Evolutionary conservation across 495 filamentous ascomycete species (phyloP), one percentile per base, ranked within the genome.

Genomic region (Penicillium roqueforti): DNA sequence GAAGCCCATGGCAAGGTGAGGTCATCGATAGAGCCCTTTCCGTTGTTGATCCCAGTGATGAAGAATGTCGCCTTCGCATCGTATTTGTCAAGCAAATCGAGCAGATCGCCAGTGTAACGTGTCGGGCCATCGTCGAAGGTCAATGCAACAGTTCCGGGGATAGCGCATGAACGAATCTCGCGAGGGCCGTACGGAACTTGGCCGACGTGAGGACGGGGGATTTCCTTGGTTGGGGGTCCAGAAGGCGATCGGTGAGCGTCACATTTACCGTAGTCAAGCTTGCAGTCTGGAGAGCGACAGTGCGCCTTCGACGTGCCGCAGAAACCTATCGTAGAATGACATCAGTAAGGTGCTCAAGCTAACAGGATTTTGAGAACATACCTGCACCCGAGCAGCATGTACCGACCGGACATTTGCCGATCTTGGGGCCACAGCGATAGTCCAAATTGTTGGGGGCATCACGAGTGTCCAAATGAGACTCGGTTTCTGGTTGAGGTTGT

Each of bases 51-150:
- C 7, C 88, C 88, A 2, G 83, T 89, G 42, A 92, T 75, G 66
- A 91, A 92, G 64, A 92, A 92, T 1, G 88, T 92, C 0, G 83
- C 88, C 47, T 85, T 88, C 18, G 82, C 84, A 16, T 79, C 70
- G 53, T 86, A 85, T 47, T 72, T 72, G 61, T 84, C 80, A 26
- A 92, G 72, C 48, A 88, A 72, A 63, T 91, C 81, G 7, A 92
- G 74, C 13, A 92, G 75, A 50, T 85, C 80, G 20, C 71, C 68
- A 1, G 88, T 92, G 63, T 85, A 91, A 9, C 80, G 68, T 20
- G 79, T 83, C 1, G 88, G 88, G 9, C 88, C 88, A 63, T 92
- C 88, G 56, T 92, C 88, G 63, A 82, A 92, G 1, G 88, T 91
- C 44, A 92, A 60, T 41, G 88, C 88, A 53, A 92, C 78, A 18